Conservation (phyloP, 2,329 filamentous ascomycete genomes). For the Mollisia scopiformis region DNA sequence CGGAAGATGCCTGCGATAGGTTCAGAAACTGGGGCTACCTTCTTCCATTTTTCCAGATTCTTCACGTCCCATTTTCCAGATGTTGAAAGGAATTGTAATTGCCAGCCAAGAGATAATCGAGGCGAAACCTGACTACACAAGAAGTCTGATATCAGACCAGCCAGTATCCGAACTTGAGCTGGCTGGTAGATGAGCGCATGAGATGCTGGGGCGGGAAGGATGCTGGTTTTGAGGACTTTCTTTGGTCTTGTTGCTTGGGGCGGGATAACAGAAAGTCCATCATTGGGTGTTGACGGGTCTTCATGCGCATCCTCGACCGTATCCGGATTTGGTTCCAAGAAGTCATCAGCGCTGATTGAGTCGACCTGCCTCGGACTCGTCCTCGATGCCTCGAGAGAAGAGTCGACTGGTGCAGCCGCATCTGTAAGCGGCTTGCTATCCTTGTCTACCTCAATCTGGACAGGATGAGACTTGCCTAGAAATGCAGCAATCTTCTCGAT, state of each 20-base stretch:
- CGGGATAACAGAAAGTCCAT: conserved; percentile 46
- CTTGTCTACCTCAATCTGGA: conserved; percentile 30
- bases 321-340: conserved; percentile 36
- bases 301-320: conserved; percentile 43
- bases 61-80: conserved; percentile 98
- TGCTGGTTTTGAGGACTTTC: conserved; percentile 65
- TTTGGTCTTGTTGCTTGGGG: conserved; percentile 50
- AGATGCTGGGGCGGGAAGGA: conserved; percentile 76
- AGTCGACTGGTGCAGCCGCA: conserved; percentile 51
- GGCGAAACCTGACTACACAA: conserved; percentile 74
- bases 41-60: conserved; percentile 90
- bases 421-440: conserved; percentile 47
- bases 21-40: conserved; percentile 74
- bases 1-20: conserved; percentile 81
- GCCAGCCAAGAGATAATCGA: conserved; percentile 84
- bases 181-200: conserved; percentile 86
- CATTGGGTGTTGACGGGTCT: conserved; percentile 51
- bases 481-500: conserved; percentile 65
- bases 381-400: conserved; percentile 31
- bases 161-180: conserved; percentile 72
- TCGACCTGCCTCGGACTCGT: conserved; percentile 39
- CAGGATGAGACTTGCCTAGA: conserved; percentile 36
- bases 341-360: conserved; percentile 43
- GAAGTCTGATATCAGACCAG: conserved; percentile 83
- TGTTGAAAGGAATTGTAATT: conserved; percentile 83